phyloP scores from a whole-genome alignment of 805 yeast genomes.

The Nakazawaea wyomingensis region DNA sequence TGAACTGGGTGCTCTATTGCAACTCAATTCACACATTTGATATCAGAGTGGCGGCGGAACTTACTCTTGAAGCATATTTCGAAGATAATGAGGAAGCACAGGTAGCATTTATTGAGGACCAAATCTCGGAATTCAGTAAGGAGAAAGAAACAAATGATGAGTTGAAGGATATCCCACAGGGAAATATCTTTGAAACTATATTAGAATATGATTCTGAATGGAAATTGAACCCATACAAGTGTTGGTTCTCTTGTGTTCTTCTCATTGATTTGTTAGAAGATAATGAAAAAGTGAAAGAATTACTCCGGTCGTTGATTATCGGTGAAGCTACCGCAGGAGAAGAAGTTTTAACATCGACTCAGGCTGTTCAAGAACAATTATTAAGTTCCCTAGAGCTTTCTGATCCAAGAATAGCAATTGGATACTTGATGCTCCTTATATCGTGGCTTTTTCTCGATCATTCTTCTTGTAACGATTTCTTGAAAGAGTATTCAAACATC shows the following conservation, averaged over 20 bases:
- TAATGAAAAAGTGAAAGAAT: conserved; percentile 40
- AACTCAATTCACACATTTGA: conserved; percentile 85
- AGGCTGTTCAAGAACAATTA: conserved; percentile 71
- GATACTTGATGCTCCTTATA: conserved; percentile 69
- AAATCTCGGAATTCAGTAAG: conserved; percentile 43
- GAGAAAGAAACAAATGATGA: conserved; percentile 11
- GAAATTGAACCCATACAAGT: conserved; percentile 76
- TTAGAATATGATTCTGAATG: conserved; percentile 71
- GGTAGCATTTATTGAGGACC: conserved; percentile 59
- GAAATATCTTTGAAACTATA: conserved; percentile 64
- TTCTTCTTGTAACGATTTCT: conserved; percentile 68
- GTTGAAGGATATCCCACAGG: conserved; percentile 26
- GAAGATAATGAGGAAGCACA: conserved; percentile 58
- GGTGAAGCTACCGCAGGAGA: conserved; percentile 64
- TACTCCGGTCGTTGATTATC: conserved; percentile 42
- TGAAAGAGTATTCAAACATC: conserved; percentile 60
- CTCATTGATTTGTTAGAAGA: conserved; percentile 59
- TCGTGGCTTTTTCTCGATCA: conserved; percentile 77
- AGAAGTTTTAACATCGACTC: conserved; percentile 64
- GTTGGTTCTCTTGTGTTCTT: conserved; percentile 77
- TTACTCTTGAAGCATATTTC: conserved; percentile 64
- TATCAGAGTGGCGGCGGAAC: conserved; percentile 67
- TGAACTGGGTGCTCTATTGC: conserved; percentile 76
- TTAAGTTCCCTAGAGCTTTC: conserved; percentile 52
- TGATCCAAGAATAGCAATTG: conserved; percentile 74